phyloP scores from a whole-genome alignment of 176 grass and related monocot genomes.

The Cenchrus purpureus region DNA sequence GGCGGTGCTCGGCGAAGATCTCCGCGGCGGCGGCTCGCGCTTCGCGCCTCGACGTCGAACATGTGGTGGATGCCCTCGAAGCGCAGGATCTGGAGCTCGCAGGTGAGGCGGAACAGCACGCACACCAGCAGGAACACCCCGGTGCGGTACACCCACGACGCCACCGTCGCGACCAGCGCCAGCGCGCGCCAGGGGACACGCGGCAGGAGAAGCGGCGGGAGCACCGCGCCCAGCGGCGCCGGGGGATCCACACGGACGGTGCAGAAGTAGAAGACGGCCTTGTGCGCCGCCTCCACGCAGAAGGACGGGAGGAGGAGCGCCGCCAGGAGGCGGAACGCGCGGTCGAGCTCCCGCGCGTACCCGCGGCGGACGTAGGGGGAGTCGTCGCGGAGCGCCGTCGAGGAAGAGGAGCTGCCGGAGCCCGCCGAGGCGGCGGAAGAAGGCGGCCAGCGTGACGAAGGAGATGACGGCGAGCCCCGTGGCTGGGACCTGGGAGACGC shows the following conservation, averaged over 20 bases:
- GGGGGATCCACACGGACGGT: conserved; percentile 48
- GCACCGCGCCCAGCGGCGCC: neutral
- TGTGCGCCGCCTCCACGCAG: conserved; percentile 71
- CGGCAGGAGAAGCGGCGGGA: neutral
- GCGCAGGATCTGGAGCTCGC: conserved; percentile 95
- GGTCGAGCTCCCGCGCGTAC: conserved; percentile 72
- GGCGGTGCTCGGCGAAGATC: conserved; percentile 71
- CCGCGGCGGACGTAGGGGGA: conserved; percentile 59
- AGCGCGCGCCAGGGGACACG: conserved; percentile 49
- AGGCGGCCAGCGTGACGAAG: conserved; percentile 67
- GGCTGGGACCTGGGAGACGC: conserved; percentile 61
- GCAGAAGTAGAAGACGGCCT: conserved; percentile 81
- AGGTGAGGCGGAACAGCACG: conserved; percentile 95
- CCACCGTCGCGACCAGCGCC: conserved; percentile 59
- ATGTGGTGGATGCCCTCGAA: conserved; percentile 87
- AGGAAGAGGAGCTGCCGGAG: conserved; percentile 87
- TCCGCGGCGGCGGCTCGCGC: conserved; percentile 28
- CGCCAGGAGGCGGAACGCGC: conserved; percentile 69
- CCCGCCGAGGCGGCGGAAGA: conserved; percentile 65
- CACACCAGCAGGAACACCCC: conserved; percentile 86
- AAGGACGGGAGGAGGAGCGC: conserved; percentile 80
- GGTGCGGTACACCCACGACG: conserved; percentile 89
- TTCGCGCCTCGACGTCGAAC: conserved; percentile 68
- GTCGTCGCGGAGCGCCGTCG: conserved; percentile 69
- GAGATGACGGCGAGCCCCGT: conserved; percentile 70